Evolutionary conservation across 1,284 basidiomycete genomes (phyloP).

Genomic region (Cryptococcus sp.): DNA sequence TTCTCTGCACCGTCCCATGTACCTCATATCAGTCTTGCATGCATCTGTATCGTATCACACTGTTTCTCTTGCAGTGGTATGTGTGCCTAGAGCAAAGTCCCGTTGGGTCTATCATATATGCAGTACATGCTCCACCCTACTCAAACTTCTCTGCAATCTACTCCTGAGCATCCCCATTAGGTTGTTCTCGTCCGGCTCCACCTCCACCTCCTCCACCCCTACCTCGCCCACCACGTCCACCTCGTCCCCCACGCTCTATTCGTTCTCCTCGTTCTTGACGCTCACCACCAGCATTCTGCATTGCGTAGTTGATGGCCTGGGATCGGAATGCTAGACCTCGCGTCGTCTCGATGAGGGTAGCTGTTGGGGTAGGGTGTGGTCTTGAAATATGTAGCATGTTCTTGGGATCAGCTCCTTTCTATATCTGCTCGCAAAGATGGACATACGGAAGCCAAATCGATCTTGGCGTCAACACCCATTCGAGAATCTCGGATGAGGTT

Average conservation of each 20-base stretch:
- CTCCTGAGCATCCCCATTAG: slow-evolving; percentile 9
- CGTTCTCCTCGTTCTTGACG: slow-evolving; percentile 18
- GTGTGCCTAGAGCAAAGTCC: too few relatives aligned
- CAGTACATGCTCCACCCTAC: slow-evolving; percentile 1
- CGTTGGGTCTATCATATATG: too few relatives aligned
- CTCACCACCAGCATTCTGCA: slow-evolving; percentile 47
- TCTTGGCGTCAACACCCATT: slow-evolving; percentile 93
- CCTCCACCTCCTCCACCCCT: slow-evolving; percentile 25
- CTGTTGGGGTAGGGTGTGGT: slow-evolving; percentile 83
- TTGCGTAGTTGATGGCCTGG: slow-evolving; percentile 81
- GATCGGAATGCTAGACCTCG: slow-evolving; percentile 86
- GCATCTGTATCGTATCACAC: background rate
- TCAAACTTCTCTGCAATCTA: slow-evolving; percentile 5
- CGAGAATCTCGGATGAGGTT: slow-evolving; percentile 95
- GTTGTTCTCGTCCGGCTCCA: slow-evolving; percentile 6
- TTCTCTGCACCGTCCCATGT: too few relatives aligned
- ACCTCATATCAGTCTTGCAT: background rate
- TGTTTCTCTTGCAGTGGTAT: too few relatives aligned
- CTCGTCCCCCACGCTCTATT: slow-evolving; percentile 25
- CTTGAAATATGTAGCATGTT: slow-evolving; percentile 95
- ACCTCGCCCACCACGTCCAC: slow-evolving; percentile 29
- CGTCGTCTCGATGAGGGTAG: slow-evolving; percentile 93
- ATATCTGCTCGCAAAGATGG: background rate
- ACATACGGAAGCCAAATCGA: slow-evolving; percentile 84
- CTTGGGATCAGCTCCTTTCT: slow-evolving; percentile 47